Evolutionary conservation across 2,329 filamentous ascomycete genomes (phyloP).

Genomic region (Ceratocystis huliohia): DNA sequence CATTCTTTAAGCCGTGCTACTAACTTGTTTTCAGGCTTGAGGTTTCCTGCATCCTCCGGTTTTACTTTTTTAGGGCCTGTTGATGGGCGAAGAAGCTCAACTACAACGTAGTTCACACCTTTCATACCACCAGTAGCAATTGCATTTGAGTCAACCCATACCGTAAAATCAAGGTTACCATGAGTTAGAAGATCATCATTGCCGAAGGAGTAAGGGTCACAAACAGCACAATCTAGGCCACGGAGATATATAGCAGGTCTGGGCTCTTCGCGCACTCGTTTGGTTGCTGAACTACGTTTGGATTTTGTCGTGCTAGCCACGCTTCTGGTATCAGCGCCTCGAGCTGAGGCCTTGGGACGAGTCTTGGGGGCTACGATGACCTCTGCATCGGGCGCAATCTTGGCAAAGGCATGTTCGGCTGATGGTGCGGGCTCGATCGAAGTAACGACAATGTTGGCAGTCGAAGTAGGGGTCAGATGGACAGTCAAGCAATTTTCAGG

Average conservation of each 20-base stretch:
- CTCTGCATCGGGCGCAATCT: slow-evolving; percentile 86
- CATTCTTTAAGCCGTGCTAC: slow-evolving; percentile 65
- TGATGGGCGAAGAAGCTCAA: slow-evolving; percentile 78
- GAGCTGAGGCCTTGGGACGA: slow-evolving; percentile 47
- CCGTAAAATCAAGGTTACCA: slow-evolving; percentile 44
- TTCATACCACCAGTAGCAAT: slow-evolving; percentile 59
- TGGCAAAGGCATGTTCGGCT: slow-evolving; percentile 64
- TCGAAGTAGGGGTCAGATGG: slow-evolving; percentile 88
- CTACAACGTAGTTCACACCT: slow-evolving; percentile 62
- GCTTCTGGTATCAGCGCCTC: slow-evolving; percentile 57
- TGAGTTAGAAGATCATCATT: slow-evolving; percentile 50
- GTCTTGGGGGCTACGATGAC: slow-evolving; percentile 95
- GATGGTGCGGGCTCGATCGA: slow-evolving; percentile 66
- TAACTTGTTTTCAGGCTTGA: slow-evolving; percentile 45
- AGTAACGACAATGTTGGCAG: slow-evolving; percentile 77
- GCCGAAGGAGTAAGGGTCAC: slow-evolving; percentile 49
- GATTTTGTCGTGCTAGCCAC: slow-evolving; percentile 67
- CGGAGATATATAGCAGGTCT: slow-evolving; percentile 63
- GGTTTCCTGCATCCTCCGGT: slow-evolving; percentile 51
- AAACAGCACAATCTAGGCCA: slow-evolving; percentile 58
- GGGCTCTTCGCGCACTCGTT: slow-evolving; percentile 48
- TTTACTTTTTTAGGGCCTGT: slow-evolving; percentile 56
- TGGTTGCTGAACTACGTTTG: slow-evolving; percentile 62
- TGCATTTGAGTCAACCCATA: slow-evolving; percentile 78
- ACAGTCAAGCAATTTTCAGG: slow-evolving; percentile 70